Conservation (phyloP, 176 grass and related monocot genomes). For the Avena insularis region DNA sequence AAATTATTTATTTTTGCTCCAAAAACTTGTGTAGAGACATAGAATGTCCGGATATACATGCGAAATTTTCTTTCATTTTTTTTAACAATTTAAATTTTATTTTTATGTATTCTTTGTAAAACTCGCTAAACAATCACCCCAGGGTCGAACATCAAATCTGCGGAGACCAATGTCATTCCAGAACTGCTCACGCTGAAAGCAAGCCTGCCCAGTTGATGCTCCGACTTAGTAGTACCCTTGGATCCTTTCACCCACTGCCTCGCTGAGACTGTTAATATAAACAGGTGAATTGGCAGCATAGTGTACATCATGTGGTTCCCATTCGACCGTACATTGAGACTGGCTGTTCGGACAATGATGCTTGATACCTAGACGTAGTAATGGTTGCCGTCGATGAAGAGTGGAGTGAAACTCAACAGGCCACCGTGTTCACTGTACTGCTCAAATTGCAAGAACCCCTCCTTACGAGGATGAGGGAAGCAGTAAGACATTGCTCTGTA, state of each 20-base stretch:
- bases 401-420: background rate
- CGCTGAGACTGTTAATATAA: background rate
- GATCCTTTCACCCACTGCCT: background rate
- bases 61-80: no score
- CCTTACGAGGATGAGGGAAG: background rate
- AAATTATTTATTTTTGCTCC: no score
- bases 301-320: background rate
- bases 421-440: background rate
- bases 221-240: background rate
- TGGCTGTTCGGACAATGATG: background rate
- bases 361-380: background rate
- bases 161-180: background rate
- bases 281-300: background rate
- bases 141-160: background rate
- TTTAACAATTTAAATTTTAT: no score
- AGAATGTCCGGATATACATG: no score
- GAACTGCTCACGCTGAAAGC: background rate
- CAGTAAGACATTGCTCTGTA: slow-evolving; percentile 17
- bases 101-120: no score
- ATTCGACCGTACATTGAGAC: background rate
- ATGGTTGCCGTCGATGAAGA: background rate
- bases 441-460: slow-evolving; percentile 5
- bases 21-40: no score
- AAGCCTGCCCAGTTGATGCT: background rate
- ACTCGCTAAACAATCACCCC: background rate